phyloP scores from a whole-genome alignment of 1,139 yeast genomes.

The Yamadazyma dushanensis region DNA sequence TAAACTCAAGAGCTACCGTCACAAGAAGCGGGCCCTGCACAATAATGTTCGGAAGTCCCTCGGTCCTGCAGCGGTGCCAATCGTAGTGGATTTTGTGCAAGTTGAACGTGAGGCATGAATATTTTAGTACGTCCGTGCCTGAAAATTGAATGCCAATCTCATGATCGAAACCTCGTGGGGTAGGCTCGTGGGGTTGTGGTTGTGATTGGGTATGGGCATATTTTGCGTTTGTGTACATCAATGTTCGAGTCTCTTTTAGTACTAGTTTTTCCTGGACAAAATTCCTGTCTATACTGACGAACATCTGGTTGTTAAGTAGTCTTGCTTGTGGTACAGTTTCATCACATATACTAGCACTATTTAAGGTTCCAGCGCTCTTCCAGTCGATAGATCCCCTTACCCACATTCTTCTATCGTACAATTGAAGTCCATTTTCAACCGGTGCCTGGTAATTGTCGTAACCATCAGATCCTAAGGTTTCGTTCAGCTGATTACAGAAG shows the following conservation, averaged over 20 bases:
- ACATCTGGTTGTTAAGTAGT: slow-evolving; percentile 32
- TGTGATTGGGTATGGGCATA: slow-evolving; percentile 11
- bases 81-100: slow-evolving; percentile 84
- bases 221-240: slow-evolving; percentile 36
- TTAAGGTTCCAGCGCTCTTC: slow-evolving; percentile 30
- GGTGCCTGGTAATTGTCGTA: slow-evolving; percentile 86
- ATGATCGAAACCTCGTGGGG: neutral
- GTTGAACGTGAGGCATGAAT: slow-evolving; percentile 75
- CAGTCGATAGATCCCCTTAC: slow-evolving; percentile 62
- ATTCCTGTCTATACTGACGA: slow-evolving; percentile 45
- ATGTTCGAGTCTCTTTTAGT: slow-evolving; percentile 31
- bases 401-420: slow-evolving; percentile 76
- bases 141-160: slow-evolving; percentile 3
- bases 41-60: slow-evolving; percentile 60
- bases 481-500: slow-evolving; percentile 55
- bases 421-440: slow-evolving; percentile 18
- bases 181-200: neutral
- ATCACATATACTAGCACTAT: slow-evolving; percentile 36
- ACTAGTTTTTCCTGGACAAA: slow-evolving; percentile 8
- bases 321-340: slow-evolving; percentile 46
- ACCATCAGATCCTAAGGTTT: slow-evolving; percentile 64
- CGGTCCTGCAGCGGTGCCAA: slow-evolving; percentile 51
- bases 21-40: slow-evolving; percentile 84
- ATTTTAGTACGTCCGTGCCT: slow-evolving; percentile 32
- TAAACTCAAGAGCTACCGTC: slow-evolving; percentile 57